These are phyloP conservation scores for Teratosphaeria viscida DNA, from an alignment of 2,329 filamentous ascomycete species.

Conservation along the genomic window DNA sequence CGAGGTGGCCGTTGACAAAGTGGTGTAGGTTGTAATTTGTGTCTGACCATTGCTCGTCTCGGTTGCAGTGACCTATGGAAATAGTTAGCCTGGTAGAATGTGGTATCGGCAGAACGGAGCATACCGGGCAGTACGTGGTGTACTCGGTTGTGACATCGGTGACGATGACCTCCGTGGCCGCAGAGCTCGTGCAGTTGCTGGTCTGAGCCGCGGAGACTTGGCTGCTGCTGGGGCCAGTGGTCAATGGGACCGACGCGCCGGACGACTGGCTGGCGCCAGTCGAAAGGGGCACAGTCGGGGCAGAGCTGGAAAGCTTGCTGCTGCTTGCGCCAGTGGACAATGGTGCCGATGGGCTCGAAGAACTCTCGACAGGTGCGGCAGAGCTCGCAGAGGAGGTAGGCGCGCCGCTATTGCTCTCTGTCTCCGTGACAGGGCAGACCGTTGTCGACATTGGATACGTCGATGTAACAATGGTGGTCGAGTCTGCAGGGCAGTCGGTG, in stretches of 20 bases:
- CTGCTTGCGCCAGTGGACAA: not conserved
- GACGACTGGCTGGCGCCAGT: not conserved
- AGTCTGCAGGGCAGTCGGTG: constrained; percentile 14
- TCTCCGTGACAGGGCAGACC: constrained; percentile 57
- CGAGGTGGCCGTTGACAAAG: not conserved
- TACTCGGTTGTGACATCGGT: constrained; percentile 5
- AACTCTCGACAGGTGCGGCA: not conserved
- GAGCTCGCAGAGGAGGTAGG: not conserved
- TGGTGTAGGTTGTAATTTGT: constrained; percentile 2
- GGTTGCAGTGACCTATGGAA: not conserved
- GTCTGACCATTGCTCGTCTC: not conserved
- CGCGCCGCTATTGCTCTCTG: constrained; percentile 41
- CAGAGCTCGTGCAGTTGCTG: constrained; percentile 57
- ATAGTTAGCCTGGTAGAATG: not conserved
- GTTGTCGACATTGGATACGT: constrained; percentile 30
- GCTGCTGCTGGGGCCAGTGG: not conserved
- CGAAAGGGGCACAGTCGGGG: not conserved
- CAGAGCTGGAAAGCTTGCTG: not conserved
- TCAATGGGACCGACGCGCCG: not conserved
- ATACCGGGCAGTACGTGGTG: constrained; percentile 8
- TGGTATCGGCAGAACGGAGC: not conserved
- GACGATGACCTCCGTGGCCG: constrained; percentile 50
- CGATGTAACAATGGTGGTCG: constrained; percentile 24
- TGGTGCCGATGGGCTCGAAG: not conserved
- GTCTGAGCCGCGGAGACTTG: constrained; percentile 47